Evolutionary conservation across 805 yeast species (phyloP), one percentile per base, ranked within the genome.

Genomic region (Ogataea nakhonphanomensis): DNA sequence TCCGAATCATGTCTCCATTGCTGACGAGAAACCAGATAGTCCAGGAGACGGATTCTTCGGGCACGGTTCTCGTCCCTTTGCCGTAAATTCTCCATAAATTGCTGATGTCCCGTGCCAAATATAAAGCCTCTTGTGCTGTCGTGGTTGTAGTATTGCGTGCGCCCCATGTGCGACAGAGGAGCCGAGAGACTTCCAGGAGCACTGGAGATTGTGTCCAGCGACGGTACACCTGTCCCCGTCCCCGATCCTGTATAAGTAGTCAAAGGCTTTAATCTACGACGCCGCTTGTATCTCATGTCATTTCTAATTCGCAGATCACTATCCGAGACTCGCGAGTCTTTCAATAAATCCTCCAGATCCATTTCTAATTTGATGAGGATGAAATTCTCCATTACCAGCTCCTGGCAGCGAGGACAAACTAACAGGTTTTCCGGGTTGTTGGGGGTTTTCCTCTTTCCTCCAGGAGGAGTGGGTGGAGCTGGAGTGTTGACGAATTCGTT

Each of bases 391-490:
- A 55, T 21, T 2, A 64, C 41, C n/a, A 50, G 36, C 35, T 60
- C 53, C 33, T 58, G 54, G 48, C 64, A 58, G 5, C 43, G 36
- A 9, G 53, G 46, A 44, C 69, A 64, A 4, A 55, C 52, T 17
- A 64, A 34, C 5, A 63, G 44, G 37, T 61, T 61, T 37, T 63
- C 66, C 7, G 65, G 65, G 37, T 58, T 54, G 37, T 55, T 55
- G 13, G 50, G 38, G n/a, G 46, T 47, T 29, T 43, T 57, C 10
- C 47, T 35, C 23, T 48, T 45, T 6, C 51, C 53, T 13, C 54
- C 56, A 8, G 64, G 64, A 8, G 66, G 66, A 1, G 66, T 60
- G 7, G 65, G 65, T 7, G 65, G 66, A 2, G 62, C 51, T 3
- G 65, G 65, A 0, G 61, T 56, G 35, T 51, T 54, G 21, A 51